Evolutionary conservation across 176 grass and related monocot species (phyloP).

Genomic region (Cocos nucifera): DNA sequence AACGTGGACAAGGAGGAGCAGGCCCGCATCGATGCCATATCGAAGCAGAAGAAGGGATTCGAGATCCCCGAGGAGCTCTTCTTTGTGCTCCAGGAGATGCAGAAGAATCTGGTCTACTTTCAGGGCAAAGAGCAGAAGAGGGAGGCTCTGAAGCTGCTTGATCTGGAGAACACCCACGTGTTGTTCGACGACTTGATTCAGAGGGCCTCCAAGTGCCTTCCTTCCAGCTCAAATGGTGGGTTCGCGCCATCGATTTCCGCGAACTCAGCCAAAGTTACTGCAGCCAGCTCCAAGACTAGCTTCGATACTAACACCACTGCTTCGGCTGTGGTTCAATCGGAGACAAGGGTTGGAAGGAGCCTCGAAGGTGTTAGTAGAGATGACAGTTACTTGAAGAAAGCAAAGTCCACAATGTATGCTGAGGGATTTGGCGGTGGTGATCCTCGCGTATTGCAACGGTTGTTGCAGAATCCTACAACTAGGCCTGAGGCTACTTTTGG

Average conservation of each 20-base stretch:
- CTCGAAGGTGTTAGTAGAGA: constrained; percentile 58
- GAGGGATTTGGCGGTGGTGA: constrained; percentile 31
- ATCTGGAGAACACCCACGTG: constrained; percentile 58
- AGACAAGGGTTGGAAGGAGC: constrained; percentile 23
- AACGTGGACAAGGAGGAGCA: constrained; percentile 80
- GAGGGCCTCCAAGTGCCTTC: constrained; percentile 65
- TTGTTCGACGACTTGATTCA: constrained; percentile 75
- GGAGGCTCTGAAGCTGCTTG: constrained; percentile 68
- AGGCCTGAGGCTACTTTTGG: constrained; percentile 15
- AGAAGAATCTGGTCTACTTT: constrained; percentile 57
- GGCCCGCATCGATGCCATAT: constrained; percentile 49
- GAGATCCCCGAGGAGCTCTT: constrained; percentile 85
- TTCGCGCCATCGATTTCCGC: constrained; percentile 29
- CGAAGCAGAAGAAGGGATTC: constrained; percentile 33
- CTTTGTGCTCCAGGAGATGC: constrained; percentile 85
- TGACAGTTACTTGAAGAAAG: constrained; percentile 83
- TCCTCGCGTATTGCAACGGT: constrained; percentile 22
- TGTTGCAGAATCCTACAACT: constrained; percentile 3
- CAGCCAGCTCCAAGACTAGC: constrained; percentile 10
- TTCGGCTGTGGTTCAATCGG: constrained; percentile 21
- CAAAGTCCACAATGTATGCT: constrained; percentile 45
- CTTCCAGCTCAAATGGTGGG: constrained; percentile 45
- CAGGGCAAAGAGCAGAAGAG: constrained; percentile 77
- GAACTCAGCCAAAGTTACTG: background rate
- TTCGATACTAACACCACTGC: background rate